Base-by-base conservation (phyloP, 176 grass and related monocot genomes). In the Zoysia japonica region DNA sequence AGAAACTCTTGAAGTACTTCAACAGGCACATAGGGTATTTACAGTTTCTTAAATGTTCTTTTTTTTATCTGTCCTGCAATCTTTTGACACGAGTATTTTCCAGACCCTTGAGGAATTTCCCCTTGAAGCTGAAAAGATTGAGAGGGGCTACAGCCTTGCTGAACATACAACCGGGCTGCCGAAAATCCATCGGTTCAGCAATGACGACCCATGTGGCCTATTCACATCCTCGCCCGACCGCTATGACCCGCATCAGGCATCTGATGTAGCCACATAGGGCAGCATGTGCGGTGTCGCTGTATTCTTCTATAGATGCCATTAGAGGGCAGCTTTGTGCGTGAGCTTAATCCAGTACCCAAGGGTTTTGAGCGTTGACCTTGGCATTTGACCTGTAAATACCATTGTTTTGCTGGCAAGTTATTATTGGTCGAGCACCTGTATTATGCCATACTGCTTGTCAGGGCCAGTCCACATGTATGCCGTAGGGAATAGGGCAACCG, bases 21-120 rank as follows among this genome's bases (percentile, higher is more conserved):
- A 99, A 81, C 88, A 91, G 41, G 92, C 92, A 68, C 90, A 95
- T 13, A 87, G 88, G 92, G 96, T 99, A 87, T 79, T 13, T 62
- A 57, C 74, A 55, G 13, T 82, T 60, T 65, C 41, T 67, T 66
- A 76, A 41, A 66, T 68, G 65, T 68, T 61, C 36, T 70, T 36
- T 49, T 74, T 57, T 88, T 42, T 70, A 17, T 60, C 52, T 60
- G 43, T 71, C 41, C 6, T 65, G 7, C 71, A 76, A 56, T 47
- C 35, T 76, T 76, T 84, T 79, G 17, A 84, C 48, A 63, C 64
- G 5, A 56, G 42, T 57, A 56, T 66, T 86, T 91, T 87, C 62
- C 66, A 99, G 96, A 90, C 88, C 8, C 78, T 99, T 14, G 96
- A 99, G 60, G 90, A 93, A 75, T 89, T 95, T 49, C 86, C 90